These are phyloP conservation scores for Saksenaea vasiformis DNA, from an alignment of 371 early-diverging fungal genomes.

Conservation along the genomic window DNA sequence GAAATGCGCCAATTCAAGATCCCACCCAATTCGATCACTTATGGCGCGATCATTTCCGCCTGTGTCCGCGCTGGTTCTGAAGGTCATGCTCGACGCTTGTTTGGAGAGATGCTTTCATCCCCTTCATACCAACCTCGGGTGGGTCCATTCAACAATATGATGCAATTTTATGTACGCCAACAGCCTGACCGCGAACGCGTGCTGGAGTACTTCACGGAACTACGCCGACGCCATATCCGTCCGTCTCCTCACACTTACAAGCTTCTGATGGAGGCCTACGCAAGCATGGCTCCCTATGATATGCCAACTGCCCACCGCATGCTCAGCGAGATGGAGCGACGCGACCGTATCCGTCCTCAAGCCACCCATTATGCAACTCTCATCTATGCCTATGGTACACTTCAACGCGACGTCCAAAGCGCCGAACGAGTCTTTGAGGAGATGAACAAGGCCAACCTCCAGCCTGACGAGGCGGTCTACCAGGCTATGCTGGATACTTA, in stretches of 20 bases:
- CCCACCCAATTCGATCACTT: conserved; percentile 60
- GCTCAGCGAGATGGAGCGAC: conserved; percentile 47
- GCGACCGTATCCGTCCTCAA: conserved; percentile 48
- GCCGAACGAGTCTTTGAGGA: conserved; percentile 54
- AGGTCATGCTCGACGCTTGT: conserved; percentile 47
- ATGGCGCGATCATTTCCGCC: conserved; percentile 65
- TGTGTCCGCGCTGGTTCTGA: conserved; percentile 64
- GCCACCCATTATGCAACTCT: conserved; percentile 63
- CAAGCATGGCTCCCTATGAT: conserved; percentile 59
- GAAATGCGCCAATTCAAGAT: conserved; percentile 59
- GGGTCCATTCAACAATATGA: conserved; percentile 67
- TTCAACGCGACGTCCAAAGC: conserved; percentile 51
- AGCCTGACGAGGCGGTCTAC: conserved; percentile 50
- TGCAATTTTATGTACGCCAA: conserved; percentile 66
- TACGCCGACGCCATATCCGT: conserved; percentile 45
- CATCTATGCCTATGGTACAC: conserved; percentile 61
- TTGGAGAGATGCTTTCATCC: conserved; percentile 53
- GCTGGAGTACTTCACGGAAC: conserved; percentile 52
- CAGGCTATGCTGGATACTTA: conserved; percentile 62
- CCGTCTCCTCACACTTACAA: conserved; percentile 66
- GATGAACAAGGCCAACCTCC: conserved; percentile 34
- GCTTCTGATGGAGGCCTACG: conserved; percentile 61
- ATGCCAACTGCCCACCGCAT: conserved; percentile 59
- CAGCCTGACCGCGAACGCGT: conserved; percentile 57
- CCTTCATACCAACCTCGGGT: conserved; percentile 51